A percentile compares a stretch with the other conserved stretches of the same genome.
Evolutionary conservation across 139 green algal genomes (phyloP).

Genomic region (Penium margaritaceum): DNA sequence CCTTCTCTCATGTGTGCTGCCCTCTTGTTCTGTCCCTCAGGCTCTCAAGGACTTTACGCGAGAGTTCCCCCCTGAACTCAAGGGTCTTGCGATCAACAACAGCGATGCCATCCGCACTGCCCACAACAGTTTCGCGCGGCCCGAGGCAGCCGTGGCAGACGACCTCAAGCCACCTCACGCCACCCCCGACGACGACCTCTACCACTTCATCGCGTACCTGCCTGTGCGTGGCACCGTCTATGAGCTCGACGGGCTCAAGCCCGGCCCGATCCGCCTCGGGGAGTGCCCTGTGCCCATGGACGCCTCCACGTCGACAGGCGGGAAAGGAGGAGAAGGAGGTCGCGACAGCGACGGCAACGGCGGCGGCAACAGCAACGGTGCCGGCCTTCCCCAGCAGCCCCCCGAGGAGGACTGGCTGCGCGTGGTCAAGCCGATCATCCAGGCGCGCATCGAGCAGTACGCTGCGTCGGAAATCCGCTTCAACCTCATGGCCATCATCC

Average conservation of each 20-base stretch:
- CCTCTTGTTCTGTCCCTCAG: too few species aligned
- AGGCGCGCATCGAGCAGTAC: slow-evolving; percentile 78
- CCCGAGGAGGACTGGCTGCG: slow-evolving; percentile 63
- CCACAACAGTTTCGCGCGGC: slow-evolving; percentile 91
- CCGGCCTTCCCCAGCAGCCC: background rate
- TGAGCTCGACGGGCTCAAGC: slow-evolving; percentile 92
- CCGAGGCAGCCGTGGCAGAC: slow-evolving; percentile 63
- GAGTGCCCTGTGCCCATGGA: background rate
- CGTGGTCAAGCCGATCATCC: slow-evolving; percentile 60
- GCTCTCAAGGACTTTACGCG: slow-evolving; percentile 77
- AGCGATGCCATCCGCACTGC: slow-evolving; percentile 78
- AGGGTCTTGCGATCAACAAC: slow-evolving; percentile 87
- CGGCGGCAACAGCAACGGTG: slow-evolving; percentile 30
- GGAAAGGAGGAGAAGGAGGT: too few species aligned
- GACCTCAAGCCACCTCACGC: slow-evolving; percentile 13
- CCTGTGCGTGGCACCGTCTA: slow-evolving; percentile 73
- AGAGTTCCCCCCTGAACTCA: slow-evolving; percentile 47
- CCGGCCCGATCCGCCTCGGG: slow-evolving; percentile 76
- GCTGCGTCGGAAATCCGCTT: slow-evolving; percentile 83
- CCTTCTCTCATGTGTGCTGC: too few species aligned
- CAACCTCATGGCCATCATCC: slow-evolving; percentile 91
- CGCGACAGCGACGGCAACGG: too few species aligned
- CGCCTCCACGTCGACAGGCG: too few species aligned
- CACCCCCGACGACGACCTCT: slow-evolving; percentile 53
- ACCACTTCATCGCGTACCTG: slow-evolving; percentile 80